Base-by-base conservation (phyloP, 257 asterid species). In the Mitragyna speciosa region DNA sequence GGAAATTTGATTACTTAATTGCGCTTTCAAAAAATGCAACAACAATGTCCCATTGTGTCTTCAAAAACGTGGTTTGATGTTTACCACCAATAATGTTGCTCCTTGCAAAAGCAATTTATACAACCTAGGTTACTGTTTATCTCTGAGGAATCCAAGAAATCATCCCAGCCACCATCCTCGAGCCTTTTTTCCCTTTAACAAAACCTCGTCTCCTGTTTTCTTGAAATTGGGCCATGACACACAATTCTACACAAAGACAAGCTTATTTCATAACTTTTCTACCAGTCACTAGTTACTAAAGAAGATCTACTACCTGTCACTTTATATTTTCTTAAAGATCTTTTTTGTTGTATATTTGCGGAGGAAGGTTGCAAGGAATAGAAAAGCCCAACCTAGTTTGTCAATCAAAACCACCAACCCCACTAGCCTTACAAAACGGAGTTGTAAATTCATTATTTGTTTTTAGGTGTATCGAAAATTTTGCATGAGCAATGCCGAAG, bases 201-300 rank as follows among this genome's bases (percentile, higher is more conserved):
- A 79, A 14, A 95, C 97, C 79, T 93, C 98, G 3, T 92, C 98
- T 83, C 82, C 94, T 86, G 87, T 95, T 97, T 81, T 93, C 96
- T 83, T 72, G 90, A 81, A 91, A 95, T 81, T 95, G 99, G 3
- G 94, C 94, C 94, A 95, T 90, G 88, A 97, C 93, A 76, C 65
- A 87, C 48, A 17, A 65, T 12, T 26, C 73, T 75, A 15, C 74
- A 59, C 31, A 28, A 52, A 66, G 52, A 17, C 49, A 24, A 17
- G 39, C 43, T 64, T 39, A 10, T 51, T 33, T 14, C 79, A 58
- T 31, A 26, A 80, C 24, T 70, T 51, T 19, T 17, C 8, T 6
- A 43, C 20, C 39, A 1, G 26, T 1, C 24, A 16, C 12, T 26
- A 6, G 4, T 26, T 39, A 41, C 22, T 20, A 43, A n/a, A 61